Conservation (phyloP, 2,329 filamentous ascomycete species). For the Phyllosticta citribraziliensis region DNA sequence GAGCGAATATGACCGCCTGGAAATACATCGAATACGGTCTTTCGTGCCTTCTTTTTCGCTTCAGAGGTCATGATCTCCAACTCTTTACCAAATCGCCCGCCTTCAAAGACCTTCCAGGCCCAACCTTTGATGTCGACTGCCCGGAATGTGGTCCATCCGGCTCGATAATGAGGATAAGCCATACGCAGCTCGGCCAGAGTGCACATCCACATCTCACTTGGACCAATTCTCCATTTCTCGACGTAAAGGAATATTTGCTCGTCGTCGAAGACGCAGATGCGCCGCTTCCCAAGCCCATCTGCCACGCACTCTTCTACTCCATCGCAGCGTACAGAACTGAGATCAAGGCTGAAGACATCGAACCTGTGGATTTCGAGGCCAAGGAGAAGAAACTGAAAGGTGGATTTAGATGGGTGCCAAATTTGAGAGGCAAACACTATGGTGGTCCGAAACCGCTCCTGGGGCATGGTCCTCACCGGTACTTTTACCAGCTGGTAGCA, state of each 20-base stretch:
- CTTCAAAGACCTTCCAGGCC: slow-evolving; percentile 25
- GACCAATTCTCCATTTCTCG: background rate
- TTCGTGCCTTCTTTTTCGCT: background rate
- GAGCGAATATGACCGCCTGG: background rate
- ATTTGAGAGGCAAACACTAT: slow-evolving; percentile 33
- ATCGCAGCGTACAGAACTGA: slow-evolving; percentile 8
- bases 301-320: slow-evolving; percentile 10
- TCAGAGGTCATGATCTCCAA: background rate
- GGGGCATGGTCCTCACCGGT: slow-evolving; percentile 44
- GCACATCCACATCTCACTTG: slow-evolving; percentile 10
- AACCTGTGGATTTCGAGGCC: slow-evolving; percentile 4
- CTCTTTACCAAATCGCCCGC: slow-evolving; percentile 15
- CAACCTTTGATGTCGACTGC: slow-evolving; percentile 31
- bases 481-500: slow-evolving; percentile 43
- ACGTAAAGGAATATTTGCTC: slow-evolving; percentile 12
- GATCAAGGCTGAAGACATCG: slow-evolving; percentile 1
- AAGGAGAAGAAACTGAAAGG: slow-evolving; percentile 27
- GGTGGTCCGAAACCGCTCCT: slow-evolving; percentile 38
- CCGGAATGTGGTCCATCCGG: slow-evolving; percentile 33
- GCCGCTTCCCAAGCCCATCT: slow-evolving; percentile 10
- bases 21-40: slow-evolving; percentile 4
- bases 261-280: slow-evolving; percentile 13
- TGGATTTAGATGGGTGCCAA: slow-evolving; percentile 40
- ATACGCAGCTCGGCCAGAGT: slow-evolving; percentile 20
- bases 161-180: slow-evolving; percentile 27